Conservation (phyloP, 2,329 filamentous ascomycete species). For the Paecilomyces dactylethromorphus region DNA sequence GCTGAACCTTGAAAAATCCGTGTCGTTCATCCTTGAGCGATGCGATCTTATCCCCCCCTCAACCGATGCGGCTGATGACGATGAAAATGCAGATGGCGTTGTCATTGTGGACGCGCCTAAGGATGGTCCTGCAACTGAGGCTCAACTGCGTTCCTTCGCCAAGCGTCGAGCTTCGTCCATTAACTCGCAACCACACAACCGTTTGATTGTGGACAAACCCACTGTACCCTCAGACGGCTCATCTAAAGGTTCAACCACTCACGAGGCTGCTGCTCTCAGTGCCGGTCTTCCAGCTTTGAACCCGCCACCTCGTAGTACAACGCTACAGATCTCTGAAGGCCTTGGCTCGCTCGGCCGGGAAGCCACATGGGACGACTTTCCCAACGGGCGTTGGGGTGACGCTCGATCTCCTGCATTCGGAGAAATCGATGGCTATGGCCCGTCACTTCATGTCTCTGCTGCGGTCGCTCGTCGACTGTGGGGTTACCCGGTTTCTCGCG, state of each 20-base stretch:
- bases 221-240: conserved; percentile 22
- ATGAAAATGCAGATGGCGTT: conserved; percentile 38
- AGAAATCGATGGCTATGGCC: conserved; percentile 96
- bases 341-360: conserved; percentile 83
- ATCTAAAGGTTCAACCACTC: conserved; percentile 30
- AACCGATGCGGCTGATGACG: conserved; percentile 35
- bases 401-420: conserved; percentile 89
- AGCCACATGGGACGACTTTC: conserved; percentile 98
- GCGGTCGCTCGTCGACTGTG: conserved; percentile 76
- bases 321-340: conserved; percentile 88
- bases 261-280: conserved; percentile 68
- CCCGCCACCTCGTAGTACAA: conserved; percentile 74
- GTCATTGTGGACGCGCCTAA: conserved; percentile 25
- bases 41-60: conserved; percentile 68
- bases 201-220: conserved; percentile 68
- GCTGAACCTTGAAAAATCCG: conserved; percentile 89
- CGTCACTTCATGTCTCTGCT: conserved; percentile 87
- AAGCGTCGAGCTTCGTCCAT: conserved; percentile 66
- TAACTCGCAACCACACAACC: conserved; percentile 79
- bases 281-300: conserved; percentile 62
- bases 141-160: conserved; percentile 25
- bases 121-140: conserved; percentile 17
- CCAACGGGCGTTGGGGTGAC: conserved; percentile 93
- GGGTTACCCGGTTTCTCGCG: conserved; percentile 64
- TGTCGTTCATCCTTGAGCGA: conserved; percentile 84